Evolutionary conservation across 345 rosid genomes (phyloP).

Genomic region (Trapa incisa): DNA sequence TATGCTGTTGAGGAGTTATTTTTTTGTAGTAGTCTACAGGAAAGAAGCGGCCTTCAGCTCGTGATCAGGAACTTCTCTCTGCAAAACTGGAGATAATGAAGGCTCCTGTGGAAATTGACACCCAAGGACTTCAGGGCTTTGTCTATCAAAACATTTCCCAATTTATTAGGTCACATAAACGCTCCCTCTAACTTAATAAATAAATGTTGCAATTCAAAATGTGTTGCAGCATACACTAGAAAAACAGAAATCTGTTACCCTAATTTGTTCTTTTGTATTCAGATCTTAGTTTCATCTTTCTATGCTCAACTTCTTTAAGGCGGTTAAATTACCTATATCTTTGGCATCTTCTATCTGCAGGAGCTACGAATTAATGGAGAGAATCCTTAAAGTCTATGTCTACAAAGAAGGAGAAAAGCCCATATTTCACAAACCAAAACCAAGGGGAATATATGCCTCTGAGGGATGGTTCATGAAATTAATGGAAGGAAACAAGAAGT

Average conservation of each 20-base stretch:
- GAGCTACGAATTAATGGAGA: slow-evolving; percentile 80
- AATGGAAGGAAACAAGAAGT: slow-evolving; percentile 62
- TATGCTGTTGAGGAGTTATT: slow-evolving; percentile 8
- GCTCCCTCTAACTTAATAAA: background rate
- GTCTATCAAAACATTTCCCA: slow-evolving; percentile 55
- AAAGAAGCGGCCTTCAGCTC: slow-evolving; percentile 30
- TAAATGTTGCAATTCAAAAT: background rate
- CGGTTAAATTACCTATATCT: background rate
- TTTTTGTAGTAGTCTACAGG: slow-evolving; percentile 34
- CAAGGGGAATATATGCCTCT: slow-evolving; percentile 78
- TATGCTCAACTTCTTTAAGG: background rate
- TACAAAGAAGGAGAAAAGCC: slow-evolving; percentile 82
- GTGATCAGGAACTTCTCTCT: slow-evolving; percentile 48
- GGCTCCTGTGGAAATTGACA: slow-evolving; percentile 28
- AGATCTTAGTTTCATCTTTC: background rate
- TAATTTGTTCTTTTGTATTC: background rate
- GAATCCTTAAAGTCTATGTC: slow-evolving; percentile 52
- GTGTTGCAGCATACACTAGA: background rate
- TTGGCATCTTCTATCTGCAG: slow-evolving; percentile 19
- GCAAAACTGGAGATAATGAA: slow-evolving; percentile 44
- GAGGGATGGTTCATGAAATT: slow-evolving; percentile 97
- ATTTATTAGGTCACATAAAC: slow-evolving; percentile 37
- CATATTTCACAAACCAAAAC: slow-evolving; percentile 53
- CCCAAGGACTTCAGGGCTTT: slow-evolving; percentile 30
- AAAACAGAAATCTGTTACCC: background rate